Base-by-base conservation (phyloP, 768 basidiomycete species). In the Suillus spraguei region DNA sequence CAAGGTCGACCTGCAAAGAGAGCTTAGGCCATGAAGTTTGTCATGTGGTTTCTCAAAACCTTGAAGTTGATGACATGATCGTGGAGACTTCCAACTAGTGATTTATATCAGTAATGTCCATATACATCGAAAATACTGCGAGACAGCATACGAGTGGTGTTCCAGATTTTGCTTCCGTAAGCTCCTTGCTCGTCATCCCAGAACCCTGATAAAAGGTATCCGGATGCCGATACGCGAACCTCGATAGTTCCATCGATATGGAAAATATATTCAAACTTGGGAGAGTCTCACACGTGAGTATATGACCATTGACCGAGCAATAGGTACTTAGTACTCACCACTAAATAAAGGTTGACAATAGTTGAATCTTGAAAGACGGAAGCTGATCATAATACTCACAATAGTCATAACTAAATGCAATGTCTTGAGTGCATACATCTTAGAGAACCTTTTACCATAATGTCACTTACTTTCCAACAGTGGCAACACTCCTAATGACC, bases 21-120 rank as follows among this genome's bases (percentile, higher is more conserved):
- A 61, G 66, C 4, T 65, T n/a, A 55, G 41, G 24, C 8, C 20
- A 52, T 11, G 24, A 22, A 59, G 24, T 22, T 6, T n/a, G 28
- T 24, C 35, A 60, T 41, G 52, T 39, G 35, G 56, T 49, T 17
- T 41, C 64, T 9, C 4, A 32, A 50, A 28, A 79, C 83, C 73
- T 85, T 86, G 75, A 79, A 86, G 70, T 87, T 87, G 70, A 90
- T 85, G 47, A 88, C 82, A 67, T 88, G 87, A 69, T 90, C 87
- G 64, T 89, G 88, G 17, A 89, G 72, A 42, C 82, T 86, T n/a
- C 88, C 88, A 84, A 88, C 85, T 85, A 38, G 39, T 28, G 20
- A 41, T 35, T n/a, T 32, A 52, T 17, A 20, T 50, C 17, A 44
- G 62, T 14, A 61, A 44, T 24, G 32, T 8, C 11, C 4, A 10